A percentile compares a stretch with the other conserved stretches of the same genome.
phyloP scores from a whole-genome alignment of 768 basidiomycete species.

The Fibroporia radiculosa region DNA sequence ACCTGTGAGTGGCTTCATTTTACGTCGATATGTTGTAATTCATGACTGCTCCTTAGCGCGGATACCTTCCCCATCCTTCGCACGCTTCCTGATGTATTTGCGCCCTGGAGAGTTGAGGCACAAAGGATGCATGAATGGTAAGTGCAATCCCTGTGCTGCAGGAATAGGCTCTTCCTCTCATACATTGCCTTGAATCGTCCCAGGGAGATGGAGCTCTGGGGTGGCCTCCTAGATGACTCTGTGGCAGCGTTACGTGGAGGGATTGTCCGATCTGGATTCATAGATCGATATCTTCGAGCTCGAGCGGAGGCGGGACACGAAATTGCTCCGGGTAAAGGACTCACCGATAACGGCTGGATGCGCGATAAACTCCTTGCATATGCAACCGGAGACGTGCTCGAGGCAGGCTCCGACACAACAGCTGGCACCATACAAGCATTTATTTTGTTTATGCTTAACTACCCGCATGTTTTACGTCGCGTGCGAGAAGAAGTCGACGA shows the following conservation, averaged over 20 bases:
- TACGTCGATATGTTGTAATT: neutral
- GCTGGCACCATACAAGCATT: constrained; percentile 22
- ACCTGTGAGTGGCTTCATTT: constrained; percentile 13
- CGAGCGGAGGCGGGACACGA: constrained; percentile 19
- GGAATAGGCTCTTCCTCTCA: neutral
- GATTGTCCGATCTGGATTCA: neutral
- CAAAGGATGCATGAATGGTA: constrained; percentile 22
- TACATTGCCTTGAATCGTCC: neutral
- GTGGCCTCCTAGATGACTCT: constrained; percentile 2
- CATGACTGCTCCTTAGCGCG: neutral
- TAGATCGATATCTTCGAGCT: constrained; percentile 1
- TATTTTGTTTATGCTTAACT: constrained; percentile 16
- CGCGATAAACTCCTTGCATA: constrained; percentile 24
- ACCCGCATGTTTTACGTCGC: constrained; percentile 23
- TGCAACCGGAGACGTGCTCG: constrained; percentile 23
- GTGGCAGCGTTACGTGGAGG: neutral
- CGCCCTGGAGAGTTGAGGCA: constrained; percentile 20
- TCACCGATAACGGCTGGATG: constrained; percentile 22
- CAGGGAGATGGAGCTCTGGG: constrained; percentile 8
- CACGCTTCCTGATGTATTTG: constrained; percentile 20
- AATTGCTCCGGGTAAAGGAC: constrained; percentile 20
- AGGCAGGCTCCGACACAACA: constrained; percentile 25
- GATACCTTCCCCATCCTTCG: constrained; percentile 22
- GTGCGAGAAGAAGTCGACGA: constrained; percentile 57
- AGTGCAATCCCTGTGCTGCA: neutral